Base-by-base conservation (phyloP, 352 stramenopile species). In the Globisporangium abappressorium region DNA sequence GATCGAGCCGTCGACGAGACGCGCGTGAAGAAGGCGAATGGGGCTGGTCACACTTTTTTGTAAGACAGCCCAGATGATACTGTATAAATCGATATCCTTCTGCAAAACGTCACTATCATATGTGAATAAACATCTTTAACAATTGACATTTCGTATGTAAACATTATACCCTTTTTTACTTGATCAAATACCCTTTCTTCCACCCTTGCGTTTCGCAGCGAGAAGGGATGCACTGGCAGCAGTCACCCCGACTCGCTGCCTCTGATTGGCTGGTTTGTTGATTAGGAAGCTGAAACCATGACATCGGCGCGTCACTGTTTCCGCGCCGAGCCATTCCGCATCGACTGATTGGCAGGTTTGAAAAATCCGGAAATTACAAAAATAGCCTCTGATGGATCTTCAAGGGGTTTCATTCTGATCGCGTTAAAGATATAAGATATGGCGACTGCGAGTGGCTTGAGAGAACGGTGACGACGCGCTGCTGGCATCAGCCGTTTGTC, bases 231-330 rank as follows among this genome's bases (percentile, higher is more conserved):
- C 56, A 70, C 28, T 38, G 38, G 64, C 24, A 60, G 38, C 54
- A 62, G 36, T 76, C 73, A 57, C 9, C 28, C 57, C 57, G 57
- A 49, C 57, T 64, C 38, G 24, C 41, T 28, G 38, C 28, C 33
- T 56, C 66, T 82, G 60, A 81, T 78, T 80, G 74, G 76, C 47
- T n/a, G 57, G 51, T 70, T 57, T n/a, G 33, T 33, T 30, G 46
- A 59, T 26, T 59, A 70, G 59, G 46, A 72, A 73, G 47, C 55
- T 49, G 43, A 38, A 22, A 30, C 30, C 24, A 62, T 76, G 73
- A 83, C 66, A 63, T 20, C 24, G 70, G 33, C 64, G 70, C 72
- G 72, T 82, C 77, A 81, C 60, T 6, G 30, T 30, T 3, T 22
- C 11, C 62, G 53, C 60, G 53, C 15, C 41, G 28, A 63, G 2